These are phyloP conservation scores for Podospora pseudopauciseta DNA, from an alignment of 495 filamentous ascomycete genomes.

Conservation along the genomic window DNA sequence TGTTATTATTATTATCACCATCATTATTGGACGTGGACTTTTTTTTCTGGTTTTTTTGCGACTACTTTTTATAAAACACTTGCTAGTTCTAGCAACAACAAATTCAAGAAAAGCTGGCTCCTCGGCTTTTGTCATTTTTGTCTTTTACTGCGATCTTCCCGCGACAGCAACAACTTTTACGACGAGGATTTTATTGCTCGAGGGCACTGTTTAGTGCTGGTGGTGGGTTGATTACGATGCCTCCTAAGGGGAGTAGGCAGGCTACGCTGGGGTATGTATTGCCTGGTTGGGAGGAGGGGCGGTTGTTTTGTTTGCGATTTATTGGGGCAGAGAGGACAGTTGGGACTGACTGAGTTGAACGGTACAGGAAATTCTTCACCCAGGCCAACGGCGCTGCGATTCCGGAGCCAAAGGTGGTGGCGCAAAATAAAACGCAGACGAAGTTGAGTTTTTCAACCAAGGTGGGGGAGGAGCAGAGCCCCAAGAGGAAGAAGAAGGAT, in stretches of 20 bases:
- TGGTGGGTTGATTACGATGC: slow-evolving; percentile 35
- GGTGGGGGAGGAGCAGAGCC: slow-evolving; percentile 20
- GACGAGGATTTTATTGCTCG: background rate
- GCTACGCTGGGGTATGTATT: slow-evolving; percentile 89
- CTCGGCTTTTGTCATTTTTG: background rate
- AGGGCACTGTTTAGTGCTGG: background rate
- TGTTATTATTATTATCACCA: background rate
- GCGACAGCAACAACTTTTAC: too few species aligned
- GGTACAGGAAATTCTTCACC: slow-evolving; percentile 65
- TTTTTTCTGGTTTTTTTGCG: background rate
- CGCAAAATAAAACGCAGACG: slow-evolving; percentile 59
- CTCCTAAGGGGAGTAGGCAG: slow-evolving; percentile 54
- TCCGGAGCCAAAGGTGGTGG: slow-evolving; percentile 47
- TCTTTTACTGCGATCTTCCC: background rate
- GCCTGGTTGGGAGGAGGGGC: slow-evolving; percentile 67
- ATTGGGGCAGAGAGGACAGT: too few species aligned
- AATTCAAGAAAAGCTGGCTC: background rate
- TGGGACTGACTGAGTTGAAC: too few species aligned
- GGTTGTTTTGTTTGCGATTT: slow-evolving; percentile 35
- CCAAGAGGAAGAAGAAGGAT: slow-evolving; percentile 27
- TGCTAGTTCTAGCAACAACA: background rate
- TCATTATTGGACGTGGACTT: background rate
- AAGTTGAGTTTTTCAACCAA: slow-evolving; percentile 65
- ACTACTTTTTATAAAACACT: background rate
- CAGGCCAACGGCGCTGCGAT: slow-evolving; percentile 43